Evolutionary conservation across 768 basidiomycete species (phyloP), one percentile per base, ranked within the genome.

Genomic region (Tricholoma sp.): DNA sequence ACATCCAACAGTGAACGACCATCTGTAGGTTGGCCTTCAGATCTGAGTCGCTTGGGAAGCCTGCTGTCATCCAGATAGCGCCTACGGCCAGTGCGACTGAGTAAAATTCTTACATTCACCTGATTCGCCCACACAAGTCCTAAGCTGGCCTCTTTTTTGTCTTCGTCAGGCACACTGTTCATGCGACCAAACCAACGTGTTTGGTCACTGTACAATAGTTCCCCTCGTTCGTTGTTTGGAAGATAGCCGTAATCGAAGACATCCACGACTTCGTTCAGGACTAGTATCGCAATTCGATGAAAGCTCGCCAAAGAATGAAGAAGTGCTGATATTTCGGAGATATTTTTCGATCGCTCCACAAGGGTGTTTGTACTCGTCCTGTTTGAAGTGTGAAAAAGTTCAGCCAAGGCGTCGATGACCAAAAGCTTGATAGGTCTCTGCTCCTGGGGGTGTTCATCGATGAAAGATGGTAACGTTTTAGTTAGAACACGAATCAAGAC

Each of bases 61-160:
- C 32, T 32, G 24, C 17, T 33, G 39, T 74, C 74, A 54, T 76
- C 70, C 28, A 88, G 66, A 56, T 84, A 76, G 47, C 83, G 77
- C 55, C 87, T 78, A 57, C 91, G 76, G 9, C 81, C 81, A 0
- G 94, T 94, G 31, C 91, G 81, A 44, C 80, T 82, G 52, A 97
- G 79, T 78, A 96, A 86, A 47, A 98, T 80, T 20, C 96, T 82
- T 4, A 79, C 80, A 62, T 96, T 95, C 55, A 98, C 77, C 64
- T 92, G 88, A 69, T 96, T 98, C 13, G 95, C 89, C 96, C 96
- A 98, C 8, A 85, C 86, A 51, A 97, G 83, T 2, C 95, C 95
- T 2, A 98, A 74, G 37, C 81, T 83, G 0, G 90, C 93, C 70
- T 96, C 89, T 65, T 94, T 93, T 45, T 68, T 70, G 56, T 79